Conservation (phyloP, 179 eudicot genomes). For the Vitellaria paradoxa region DNA sequence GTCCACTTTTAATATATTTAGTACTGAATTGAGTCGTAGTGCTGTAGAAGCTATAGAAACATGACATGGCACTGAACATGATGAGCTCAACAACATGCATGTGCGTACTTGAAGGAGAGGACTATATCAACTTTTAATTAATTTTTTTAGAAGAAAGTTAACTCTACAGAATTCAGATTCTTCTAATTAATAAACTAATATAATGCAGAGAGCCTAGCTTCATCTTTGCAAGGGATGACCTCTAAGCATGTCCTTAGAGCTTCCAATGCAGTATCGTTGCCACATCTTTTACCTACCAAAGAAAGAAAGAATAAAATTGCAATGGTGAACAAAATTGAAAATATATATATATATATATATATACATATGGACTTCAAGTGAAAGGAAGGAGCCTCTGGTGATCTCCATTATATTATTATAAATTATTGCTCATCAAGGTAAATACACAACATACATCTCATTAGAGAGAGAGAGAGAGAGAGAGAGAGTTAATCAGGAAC, state of each 20-base stretch:
- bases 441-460: slow-evolving; percentile 13
- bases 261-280: slow-evolving; percentile 88
- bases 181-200: not conserved
- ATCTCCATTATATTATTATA: slow-evolving; percentile 4
- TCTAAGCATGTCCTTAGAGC: slow-evolving; percentile 50
- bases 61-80: too few species aligned
- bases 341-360: not conserved
- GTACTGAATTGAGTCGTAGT: too few species aligned
- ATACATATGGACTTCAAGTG: not conserved
- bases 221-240: slow-evolving; percentile 31
- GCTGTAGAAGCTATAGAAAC: too few species aligned
- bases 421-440: slow-evolving; percentile 7
- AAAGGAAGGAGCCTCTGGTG: not conserved
- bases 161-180: slow-evolving; percentile 1
- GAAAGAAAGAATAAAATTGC: slow-evolving; percentile 27
- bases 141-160: too few species aligned
- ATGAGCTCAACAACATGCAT: too few species aligned
- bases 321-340: slow-evolving; percentile 12
- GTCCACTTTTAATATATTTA: too few species aligned
- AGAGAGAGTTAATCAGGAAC: not conserved
- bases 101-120: too few species aligned
- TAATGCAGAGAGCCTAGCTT: slow-evolving; percentile 12
- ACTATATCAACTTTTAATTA: too few species aligned
- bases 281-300: slow-evolving; percentile 78
- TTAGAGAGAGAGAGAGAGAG: not conserved